Conservation (phyloP, 495 filamentous ascomycete species). For the Delitschia confertaspora region DNA sequence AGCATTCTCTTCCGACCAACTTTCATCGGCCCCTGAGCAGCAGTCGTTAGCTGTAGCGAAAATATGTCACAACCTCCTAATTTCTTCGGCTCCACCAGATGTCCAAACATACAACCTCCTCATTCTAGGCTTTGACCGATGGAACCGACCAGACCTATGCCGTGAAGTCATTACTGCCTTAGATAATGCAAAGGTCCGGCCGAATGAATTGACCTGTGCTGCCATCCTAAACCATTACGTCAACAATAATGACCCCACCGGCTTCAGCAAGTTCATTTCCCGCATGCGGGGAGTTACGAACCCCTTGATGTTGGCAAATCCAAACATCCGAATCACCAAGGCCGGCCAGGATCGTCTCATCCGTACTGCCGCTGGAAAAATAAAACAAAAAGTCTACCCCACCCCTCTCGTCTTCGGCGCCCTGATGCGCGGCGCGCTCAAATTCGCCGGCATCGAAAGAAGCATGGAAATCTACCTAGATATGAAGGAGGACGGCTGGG, state of each 20-base stretch:
- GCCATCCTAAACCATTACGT: constrained; percentile 50
- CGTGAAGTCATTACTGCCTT: constrained; percentile 47
- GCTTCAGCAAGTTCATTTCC: constrained; percentile 25
- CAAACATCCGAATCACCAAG: constrained; percentile 28
- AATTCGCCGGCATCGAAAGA: constrained; percentile 30
- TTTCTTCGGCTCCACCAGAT: constrained; percentile 47
- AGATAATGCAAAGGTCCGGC: constrained; percentile 39
- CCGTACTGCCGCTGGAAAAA: constrained; percentile 20
- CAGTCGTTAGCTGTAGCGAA: constrained; percentile 38
- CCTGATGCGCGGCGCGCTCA: constrained; percentile 30
- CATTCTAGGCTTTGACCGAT: constrained; percentile 47
- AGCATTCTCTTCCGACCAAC: not conserved
- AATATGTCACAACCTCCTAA: constrained; percentile 60
- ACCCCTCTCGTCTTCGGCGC: constrained; percentile 30
- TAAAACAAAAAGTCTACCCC: constrained; percentile 31
- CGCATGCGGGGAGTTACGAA: constrained; percentile 29
- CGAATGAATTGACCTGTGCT: constrained; percentile 46
- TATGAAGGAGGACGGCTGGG: constrained; percentile 35
- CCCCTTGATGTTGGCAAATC: constrained; percentile 29
- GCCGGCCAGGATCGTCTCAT: constrained; percentile 18
- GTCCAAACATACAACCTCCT: constrained; percentile 60
- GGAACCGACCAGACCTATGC: constrained; percentile 44
- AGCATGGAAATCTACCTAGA: constrained; percentile 27
- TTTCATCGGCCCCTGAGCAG: not conserved
- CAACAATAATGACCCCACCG: constrained; percentile 7